These are phyloP conservation scores for Graphilbum ipis-grandicollis DNA, from an alignment of 2,329 filamentous ascomycete genomes.

Conservation along the genomic window DNA sequence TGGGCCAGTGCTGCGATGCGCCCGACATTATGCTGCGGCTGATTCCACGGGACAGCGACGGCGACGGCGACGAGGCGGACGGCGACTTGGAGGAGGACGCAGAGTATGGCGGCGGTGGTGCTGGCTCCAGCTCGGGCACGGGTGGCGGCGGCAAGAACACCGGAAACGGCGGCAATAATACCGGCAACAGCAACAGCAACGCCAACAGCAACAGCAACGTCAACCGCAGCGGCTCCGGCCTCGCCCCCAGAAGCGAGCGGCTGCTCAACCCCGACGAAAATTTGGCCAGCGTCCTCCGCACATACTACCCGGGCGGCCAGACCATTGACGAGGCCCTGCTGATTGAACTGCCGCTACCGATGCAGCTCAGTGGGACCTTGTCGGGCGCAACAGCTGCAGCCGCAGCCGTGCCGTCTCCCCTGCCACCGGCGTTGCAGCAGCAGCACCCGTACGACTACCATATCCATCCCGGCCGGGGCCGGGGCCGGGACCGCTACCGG, in stretches of 20 bases:
- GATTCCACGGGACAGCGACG: slow-evolving; percentile 43
- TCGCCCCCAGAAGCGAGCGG: too few species aligned
- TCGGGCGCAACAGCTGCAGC: slow-evolving; percentile 39
- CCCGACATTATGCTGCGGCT: slow-evolving; percentile 77
- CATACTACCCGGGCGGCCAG: slow-evolving; percentile 75
- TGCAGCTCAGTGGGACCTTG: too few species aligned
- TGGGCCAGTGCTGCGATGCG: slow-evolving; percentile 76
- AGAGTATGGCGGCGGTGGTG: too few species aligned
- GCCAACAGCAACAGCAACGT: too few species aligned
- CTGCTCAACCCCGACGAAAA: slow-evolving; percentile 72
- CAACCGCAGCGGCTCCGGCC: too few species aligned
- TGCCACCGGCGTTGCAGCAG: slow-evolving; percentile 32
- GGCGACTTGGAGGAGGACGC: too few species aligned
- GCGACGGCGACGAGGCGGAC: too few species aligned
- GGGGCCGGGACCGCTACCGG: too few species aligned
- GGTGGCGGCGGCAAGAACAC: too few species aligned
- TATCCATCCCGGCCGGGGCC: not conserved
- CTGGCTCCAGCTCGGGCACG: too few species aligned
- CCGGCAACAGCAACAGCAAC: too few species aligned
- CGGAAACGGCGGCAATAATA: too few species aligned
- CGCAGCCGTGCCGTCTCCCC: slow-evolving; percentile 55
- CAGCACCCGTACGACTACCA: not conserved
- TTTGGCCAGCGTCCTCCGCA: slow-evolving; percentile 60
- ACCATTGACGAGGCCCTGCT: slow-evolving; percentile 74
- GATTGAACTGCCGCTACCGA: slow-evolving; percentile 70